Evolutionary conservation across 352 stramenopile species (phyloP).

Genomic region (Globisporangium echinulatum): DNA sequence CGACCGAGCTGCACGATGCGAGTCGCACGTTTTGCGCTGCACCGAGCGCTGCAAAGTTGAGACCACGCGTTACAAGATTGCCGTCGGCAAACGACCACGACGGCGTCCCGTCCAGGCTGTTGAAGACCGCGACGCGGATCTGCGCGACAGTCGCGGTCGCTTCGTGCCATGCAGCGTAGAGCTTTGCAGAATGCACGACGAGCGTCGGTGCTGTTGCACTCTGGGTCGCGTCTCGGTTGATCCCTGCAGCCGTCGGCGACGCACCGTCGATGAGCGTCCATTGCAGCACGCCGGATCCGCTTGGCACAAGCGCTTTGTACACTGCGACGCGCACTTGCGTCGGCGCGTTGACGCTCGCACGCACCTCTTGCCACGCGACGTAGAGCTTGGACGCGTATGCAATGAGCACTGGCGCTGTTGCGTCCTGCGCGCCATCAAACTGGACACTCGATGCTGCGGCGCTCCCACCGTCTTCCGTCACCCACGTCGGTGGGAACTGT

Average conservation of each 20-base stretch:
- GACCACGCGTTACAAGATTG: conserved; percentile 23
- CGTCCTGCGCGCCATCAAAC: conserved; percentile 32
- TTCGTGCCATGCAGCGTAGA: conserved; percentile 64
- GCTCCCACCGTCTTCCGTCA: conserved; percentile 36
- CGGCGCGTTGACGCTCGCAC: conserved; percentile 18
- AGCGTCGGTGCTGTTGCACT: conserved; percentile 28
- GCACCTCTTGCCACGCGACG: conserved; percentile 45
- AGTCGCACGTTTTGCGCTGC: conserved; percentile 31
- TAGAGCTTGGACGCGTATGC: conserved; percentile 29
- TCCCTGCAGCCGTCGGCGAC: conserved; percentile 17
- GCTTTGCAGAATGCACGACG: conserved; percentile 23
- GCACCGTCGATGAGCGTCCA: conserved; percentile 35
- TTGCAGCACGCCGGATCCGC: conserved; percentile 13
- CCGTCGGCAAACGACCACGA: conserved; percentile 56
- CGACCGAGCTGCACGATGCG: conserved; percentile 25
- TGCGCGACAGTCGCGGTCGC: conserved; percentile 18
- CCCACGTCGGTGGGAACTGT: conserved; percentile 26
- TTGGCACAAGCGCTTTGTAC: conserved; percentile 20
- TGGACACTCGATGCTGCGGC: conserved; percentile 25
- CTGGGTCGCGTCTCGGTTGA: conserved; percentile 40
- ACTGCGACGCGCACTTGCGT: conserved; percentile 44
- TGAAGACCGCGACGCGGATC: conserved; percentile 54
- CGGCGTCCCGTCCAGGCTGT: conserved; percentile 28
- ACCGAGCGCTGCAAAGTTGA: conserved; percentile 36
- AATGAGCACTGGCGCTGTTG: conserved; percentile 24